phyloP scores from a whole-genome alignment of 805 yeast species.

The Metschnikowia proteae region DNA sequence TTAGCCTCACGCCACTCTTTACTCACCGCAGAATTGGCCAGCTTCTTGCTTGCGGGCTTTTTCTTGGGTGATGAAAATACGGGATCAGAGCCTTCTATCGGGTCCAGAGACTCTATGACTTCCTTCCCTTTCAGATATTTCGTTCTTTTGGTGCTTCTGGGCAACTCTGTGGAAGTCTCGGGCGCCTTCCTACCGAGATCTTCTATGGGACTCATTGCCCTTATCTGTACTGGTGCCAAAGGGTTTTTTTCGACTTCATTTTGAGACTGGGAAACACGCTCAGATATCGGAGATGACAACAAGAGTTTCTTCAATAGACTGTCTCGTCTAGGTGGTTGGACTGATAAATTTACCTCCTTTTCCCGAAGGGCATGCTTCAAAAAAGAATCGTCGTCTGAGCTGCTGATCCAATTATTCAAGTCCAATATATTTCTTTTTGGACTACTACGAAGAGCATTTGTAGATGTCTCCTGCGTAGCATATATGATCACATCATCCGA shows the following conservation, averaged over 20 bases:
- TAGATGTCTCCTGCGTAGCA: neutral
- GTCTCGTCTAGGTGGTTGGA: neutral
- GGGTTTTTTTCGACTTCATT: neutral
- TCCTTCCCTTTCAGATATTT: neutral
- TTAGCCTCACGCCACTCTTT: conserved; percentile 36
- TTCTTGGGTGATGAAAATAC: conserved; percentile 9
- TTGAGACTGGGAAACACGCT: conserved; percentile 2
- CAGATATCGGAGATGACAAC: conserved; percentile 12
- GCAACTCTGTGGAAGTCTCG: neutral
- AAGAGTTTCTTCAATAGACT: neutral
- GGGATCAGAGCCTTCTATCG: neutral
- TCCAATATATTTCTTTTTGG: conserved; percentile 12
- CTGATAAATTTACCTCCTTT: neutral
- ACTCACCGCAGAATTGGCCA: conserved; percentile 8
- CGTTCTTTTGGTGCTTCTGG: neutral
- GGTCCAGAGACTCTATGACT: conserved; percentile 1
- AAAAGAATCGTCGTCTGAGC: conserved; percentile 19
- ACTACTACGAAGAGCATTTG: neutral
- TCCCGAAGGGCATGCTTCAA: neutral
- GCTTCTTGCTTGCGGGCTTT: conserved; percentile 1
- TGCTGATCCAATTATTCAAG: conserved; percentile 17
- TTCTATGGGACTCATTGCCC: neutral
- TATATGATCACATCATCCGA: neutral
- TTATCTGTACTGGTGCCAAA: neutral
- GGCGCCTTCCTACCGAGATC: neutral